Evolutionary conservation across 179 eudicot species (phyloP).

Genomic region (Camellia oleifera): DNA sequence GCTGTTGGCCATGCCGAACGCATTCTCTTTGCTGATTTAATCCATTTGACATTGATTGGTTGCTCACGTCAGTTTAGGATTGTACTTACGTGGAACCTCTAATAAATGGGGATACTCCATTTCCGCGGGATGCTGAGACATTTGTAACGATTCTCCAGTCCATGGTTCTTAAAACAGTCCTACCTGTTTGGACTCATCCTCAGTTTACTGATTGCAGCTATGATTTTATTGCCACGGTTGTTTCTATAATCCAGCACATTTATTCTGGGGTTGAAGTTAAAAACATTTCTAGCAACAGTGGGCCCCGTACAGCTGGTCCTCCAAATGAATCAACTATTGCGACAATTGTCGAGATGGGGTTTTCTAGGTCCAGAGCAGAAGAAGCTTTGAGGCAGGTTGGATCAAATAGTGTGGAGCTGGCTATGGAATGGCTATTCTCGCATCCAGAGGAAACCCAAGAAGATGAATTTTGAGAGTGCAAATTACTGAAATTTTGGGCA

Average conservation of each 20-base stretch:
- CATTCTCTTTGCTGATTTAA: background rate
- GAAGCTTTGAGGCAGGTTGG: slow-evolving; percentile 99
- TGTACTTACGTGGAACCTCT: background rate
- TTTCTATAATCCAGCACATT: slow-evolving; percentile 81
- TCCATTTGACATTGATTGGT: background rate
- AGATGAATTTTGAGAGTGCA: slow-evolving; percentile 41
- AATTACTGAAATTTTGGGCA: too few species aligned
- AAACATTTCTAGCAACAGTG: slow-evolving; percentile 43
- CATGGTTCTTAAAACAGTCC: slow-evolving; percentile 78
- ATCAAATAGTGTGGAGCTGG: slow-evolving; percentile 92
- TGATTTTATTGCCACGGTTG: slow-evolving; percentile 69
- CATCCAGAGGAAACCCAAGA: slow-evolving; percentile 93
- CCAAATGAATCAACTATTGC: slow-evolving; percentile 84
- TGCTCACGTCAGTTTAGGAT: background rate
- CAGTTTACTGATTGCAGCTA: slow-evolving; percentile 83
- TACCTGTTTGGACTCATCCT: slow-evolving; percentile 90
- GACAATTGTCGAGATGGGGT: slow-evolving; percentile 95
- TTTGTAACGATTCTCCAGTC: slow-evolving; percentile 95
- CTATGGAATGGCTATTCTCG: slow-evolving; percentile 98
- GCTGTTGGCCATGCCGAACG: background rate
- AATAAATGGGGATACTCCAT: slow-evolving; percentile 44
- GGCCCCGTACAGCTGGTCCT: slow-evolving; percentile 64
- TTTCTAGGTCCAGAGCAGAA: slow-evolving; percentile 92
- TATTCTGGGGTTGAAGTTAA: slow-evolving; percentile 96
- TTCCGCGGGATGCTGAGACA: slow-evolving; percentile 93